Conservation (phyloP, 2,329 filamentous ascomycete genomes). For the Fusarium sp. region DNA sequence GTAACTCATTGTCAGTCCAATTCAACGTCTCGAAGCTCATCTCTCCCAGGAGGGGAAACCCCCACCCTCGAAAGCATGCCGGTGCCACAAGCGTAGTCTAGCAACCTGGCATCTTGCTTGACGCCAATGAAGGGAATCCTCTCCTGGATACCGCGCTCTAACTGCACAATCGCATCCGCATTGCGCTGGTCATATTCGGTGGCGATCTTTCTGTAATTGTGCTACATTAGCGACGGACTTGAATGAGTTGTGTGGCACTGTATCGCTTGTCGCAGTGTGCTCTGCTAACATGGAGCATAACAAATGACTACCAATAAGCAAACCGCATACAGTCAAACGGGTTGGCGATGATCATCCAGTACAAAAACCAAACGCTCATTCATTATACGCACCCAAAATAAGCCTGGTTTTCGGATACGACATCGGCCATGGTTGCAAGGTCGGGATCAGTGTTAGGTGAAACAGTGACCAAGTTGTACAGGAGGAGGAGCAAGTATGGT, state of each 20-base stretch:
- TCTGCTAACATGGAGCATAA: slow-evolving; percentile 17
- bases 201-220: slow-evolving; percentile 46
- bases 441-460: slow-evolving; percentile 44
- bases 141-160: slow-evolving; percentile 66
- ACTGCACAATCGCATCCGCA: slow-evolving; percentile 62
- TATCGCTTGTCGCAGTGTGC: slow-evolving; percentile 4
- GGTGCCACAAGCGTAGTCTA: slow-evolving; percentile 84
- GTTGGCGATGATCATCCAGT: not conserved
- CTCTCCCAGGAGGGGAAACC: slow-evolving; percentile 13
- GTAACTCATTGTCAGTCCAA: not conserved
- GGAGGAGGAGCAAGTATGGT: slow-evolving; percentile 15
- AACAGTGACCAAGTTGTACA: slow-evolving; percentile 17
- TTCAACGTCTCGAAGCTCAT: not conserved
- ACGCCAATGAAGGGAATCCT: slow-evolving; percentile 72
- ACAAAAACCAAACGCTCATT: not conserved
- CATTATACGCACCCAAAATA: slow-evolving; percentile 57
- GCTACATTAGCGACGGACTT: slow-evolving; percentile 30
- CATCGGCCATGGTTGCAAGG: slow-evolving; percentile 47
- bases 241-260: not conserved
- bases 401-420: slow-evolving; percentile 52
- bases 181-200: slow-evolving; percentile 63
- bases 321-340: not conserved
- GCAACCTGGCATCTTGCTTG: slow-evolving; percentile 60
- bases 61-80: slow-evolving; percentile 73
- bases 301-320: slow-evolving; percentile 13